These are phyloP conservation scores for Lecanicillium sp. DNA, from an alignment of 2,329 filamentous ascomycete species.

Conservation along the genomic window DNA sequence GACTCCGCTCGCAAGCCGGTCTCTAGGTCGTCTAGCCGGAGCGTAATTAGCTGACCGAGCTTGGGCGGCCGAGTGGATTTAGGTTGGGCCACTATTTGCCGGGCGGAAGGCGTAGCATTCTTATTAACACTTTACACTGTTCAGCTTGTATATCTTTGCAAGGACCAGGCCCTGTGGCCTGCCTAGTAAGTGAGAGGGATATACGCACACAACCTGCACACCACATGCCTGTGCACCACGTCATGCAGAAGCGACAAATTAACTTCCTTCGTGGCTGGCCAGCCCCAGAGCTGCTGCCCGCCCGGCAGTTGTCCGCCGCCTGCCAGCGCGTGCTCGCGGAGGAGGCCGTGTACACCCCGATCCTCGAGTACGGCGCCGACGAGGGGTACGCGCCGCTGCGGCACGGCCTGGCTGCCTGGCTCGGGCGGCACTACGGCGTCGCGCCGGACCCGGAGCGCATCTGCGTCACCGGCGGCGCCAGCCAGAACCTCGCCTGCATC, in stretches of 20 bases:
- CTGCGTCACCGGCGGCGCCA: constrained; percentile 78
- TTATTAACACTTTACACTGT: background rate
- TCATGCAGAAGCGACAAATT: constrained; percentile 32
- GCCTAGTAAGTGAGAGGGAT: background rate
- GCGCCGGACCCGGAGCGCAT: constrained; percentile 51
- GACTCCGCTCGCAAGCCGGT: no score
- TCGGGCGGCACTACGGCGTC: constrained; percentile 54
- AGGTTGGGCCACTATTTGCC: no score
- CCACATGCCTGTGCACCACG: background rate
- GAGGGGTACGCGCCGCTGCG: constrained; percentile 66
- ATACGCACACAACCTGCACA: background rate
- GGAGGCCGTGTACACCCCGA: constrained; percentile 51
- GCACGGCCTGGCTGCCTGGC: constrained; percentile 62
- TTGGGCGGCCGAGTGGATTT: no score
- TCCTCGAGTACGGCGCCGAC: constrained; percentile 76
- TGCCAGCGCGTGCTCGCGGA: constrained; percentile 56
- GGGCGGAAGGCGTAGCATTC: no score
- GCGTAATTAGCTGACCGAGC: no score
- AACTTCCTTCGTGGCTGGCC: constrained; percentile 68
- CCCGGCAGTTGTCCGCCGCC: constrained; percentile 53
- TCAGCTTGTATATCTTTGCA: no score
- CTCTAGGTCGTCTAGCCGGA: no score
- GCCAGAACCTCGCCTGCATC: constrained; percentile 72
- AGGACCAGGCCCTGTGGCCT: no score
- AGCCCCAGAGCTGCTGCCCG: constrained; percentile 56